Evolutionary conservation across 2,329 filamentous ascomycete species (phyloP).

Genomic region (Diplodia scrobiculata): DNA sequence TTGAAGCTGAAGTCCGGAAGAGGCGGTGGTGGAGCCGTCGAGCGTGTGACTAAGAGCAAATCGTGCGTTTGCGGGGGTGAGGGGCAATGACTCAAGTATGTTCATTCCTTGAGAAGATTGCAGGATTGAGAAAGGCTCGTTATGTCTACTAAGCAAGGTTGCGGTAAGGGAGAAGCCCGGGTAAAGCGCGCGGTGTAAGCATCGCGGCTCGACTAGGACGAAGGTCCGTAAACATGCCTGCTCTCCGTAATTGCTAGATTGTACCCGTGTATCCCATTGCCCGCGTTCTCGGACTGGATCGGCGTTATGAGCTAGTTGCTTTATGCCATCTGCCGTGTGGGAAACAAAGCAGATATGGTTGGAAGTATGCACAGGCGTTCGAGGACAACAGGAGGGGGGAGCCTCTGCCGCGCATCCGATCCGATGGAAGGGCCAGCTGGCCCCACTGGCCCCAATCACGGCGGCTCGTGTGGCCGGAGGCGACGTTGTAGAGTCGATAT

Average conservation of each 20-base stretch:
- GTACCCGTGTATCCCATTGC: not conserved
- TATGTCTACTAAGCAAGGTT: not conserved
- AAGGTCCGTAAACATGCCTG: not conserved
- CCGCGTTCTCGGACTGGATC: not conserved
- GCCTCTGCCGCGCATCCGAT: not conserved
- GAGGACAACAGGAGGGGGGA: not conserved
- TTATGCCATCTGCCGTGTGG: not conserved
- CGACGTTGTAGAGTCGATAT: constrained; percentile 8
- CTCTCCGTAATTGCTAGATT: not conserved
- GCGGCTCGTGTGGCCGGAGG: not conserved
- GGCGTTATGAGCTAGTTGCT: not conserved
- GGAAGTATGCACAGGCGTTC: not conserved
- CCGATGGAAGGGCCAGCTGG: not conserved
- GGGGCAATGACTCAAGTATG: not conserved
- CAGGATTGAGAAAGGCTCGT: not conserved
- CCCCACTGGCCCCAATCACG: too few relatives aligned
- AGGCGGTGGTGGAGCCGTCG: not conserved
- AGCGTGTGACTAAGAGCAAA: not conserved
- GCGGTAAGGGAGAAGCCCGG: not conserved
- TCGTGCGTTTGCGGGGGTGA: too few relatives aligned
- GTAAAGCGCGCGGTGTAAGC: not conserved
- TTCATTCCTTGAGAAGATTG: not conserved
- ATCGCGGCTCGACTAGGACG: not conserved
- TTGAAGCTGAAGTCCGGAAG: not conserved
- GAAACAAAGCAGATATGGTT: too few relatives aligned